phyloP scores from a whole-genome alignment of 1,284 basidiomycete species.

The Heliocybe sulcata region DNA sequence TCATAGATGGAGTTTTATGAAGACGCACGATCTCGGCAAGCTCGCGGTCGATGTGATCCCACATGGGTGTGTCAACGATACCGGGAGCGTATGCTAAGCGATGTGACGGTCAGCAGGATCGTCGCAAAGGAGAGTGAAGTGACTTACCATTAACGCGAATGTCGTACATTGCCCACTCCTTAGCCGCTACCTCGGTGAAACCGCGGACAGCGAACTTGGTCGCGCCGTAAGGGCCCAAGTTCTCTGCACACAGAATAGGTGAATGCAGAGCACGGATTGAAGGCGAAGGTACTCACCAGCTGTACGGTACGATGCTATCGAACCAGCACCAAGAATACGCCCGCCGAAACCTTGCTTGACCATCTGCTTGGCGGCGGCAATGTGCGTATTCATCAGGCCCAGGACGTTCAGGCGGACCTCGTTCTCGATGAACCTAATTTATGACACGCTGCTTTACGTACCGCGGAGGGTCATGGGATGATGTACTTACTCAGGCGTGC shows the following conservation, averaged over 20 bases:
- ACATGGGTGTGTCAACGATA: slow-evolving; percentile 28
- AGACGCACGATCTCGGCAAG: slow-evolving; percentile 20
- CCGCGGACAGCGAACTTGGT: slow-evolving; percentile 32
- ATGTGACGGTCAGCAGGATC: neutral
- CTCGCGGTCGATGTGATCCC: slow-evolving; percentile 27
- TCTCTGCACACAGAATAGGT: slow-evolving; percentile 13
- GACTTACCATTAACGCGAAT: slow-evolving; percentile 24
- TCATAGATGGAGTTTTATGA: neutral
- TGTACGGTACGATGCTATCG: slow-evolving; percentile 24
- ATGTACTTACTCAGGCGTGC: slow-evolving; percentile 20
- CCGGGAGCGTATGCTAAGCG: slow-evolving; percentile 24
- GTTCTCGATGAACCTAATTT: slow-evolving; percentile 23
- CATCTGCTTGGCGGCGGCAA: slow-evolving; percentile 33
- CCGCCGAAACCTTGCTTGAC: slow-evolving; percentile 33
- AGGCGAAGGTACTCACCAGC: slow-evolving; percentile 11
- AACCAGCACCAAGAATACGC: slow-evolving; percentile 30
- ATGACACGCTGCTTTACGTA: neutral
- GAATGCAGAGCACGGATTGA: neutral
- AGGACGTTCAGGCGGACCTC: slow-evolving; percentile 24
- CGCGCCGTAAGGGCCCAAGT: slow-evolving; percentile 25
- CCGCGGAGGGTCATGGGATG: neutral
- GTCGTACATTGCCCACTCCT: slow-evolving; percentile 24
- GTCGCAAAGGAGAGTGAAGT: neutral
- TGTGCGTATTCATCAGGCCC: slow-evolving; percentile 23
- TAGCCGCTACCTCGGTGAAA: slow-evolving; percentile 10